Conservation (phyloP, 768 basidiomycete species). For the Mycena kentingensis region DNA sequence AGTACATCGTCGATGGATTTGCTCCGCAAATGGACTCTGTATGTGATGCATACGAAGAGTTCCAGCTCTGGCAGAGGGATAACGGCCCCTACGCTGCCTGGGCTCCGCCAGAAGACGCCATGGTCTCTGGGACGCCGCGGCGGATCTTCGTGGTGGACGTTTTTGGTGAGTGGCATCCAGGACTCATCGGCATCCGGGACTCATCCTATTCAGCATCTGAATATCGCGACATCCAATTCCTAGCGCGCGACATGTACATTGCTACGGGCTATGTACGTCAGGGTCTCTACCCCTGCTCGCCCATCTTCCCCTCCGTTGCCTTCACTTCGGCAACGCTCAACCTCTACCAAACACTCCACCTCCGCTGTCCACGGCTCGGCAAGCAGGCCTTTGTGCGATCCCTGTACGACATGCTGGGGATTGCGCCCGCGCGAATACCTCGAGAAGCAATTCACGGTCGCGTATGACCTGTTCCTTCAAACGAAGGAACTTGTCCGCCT, state of each 20-base stretch:
- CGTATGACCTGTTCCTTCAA: conserved; percentile 38
- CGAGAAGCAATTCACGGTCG: conserved; percentile 25
- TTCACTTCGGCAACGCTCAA: conserved; percentile 12
- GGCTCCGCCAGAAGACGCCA: background rate
- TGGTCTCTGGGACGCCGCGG: background rate
- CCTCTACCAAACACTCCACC: conserved; percentile 3
- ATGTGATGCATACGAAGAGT: background rate
- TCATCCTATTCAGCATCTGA: background rate
- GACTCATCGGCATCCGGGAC: background rate
- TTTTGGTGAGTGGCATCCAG: background rate
- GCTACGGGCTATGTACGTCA: conserved; percentile 13
- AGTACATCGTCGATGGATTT: no score
- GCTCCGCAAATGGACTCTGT: background rate
- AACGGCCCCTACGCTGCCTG: background rate
- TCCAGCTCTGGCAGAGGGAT: background rate
- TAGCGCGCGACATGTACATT: background rate
- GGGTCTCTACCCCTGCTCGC: conserved; percentile 18
- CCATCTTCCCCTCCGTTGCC: conserved; percentile 9
- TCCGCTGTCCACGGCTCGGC: conserved; percentile 17
- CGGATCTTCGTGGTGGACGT: background rate
- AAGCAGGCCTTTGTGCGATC: conserved; percentile 24
- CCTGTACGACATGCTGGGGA: conserved; percentile 21
- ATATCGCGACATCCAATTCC: background rate
- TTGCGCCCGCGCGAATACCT: conserved; percentile 1
- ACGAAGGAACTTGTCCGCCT: conserved; percentile 24